phyloP scores from a whole-genome alignment of 345 rosid genomes.

The Lepidium aucheri region DNA sequence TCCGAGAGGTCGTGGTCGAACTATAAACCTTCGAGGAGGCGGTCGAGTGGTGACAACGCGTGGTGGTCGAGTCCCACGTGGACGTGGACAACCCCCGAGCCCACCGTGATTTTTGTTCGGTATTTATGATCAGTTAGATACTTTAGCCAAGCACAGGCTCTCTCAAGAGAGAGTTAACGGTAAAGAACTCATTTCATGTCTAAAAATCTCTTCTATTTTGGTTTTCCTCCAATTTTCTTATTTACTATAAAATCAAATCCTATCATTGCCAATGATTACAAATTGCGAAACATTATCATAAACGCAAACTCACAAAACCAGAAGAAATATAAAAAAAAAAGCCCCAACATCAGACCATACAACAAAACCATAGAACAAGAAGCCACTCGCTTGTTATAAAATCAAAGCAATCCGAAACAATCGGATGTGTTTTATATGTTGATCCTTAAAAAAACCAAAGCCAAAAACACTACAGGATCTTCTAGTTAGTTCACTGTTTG shows the following conservation, averaged over 20 bases:
- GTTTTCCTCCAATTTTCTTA: background rate
- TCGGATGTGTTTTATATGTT: constrained; percentile 4
- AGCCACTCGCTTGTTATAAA: background rate
- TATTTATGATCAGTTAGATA: background rate
- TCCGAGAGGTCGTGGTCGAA: constrained; percentile 48
- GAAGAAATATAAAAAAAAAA: background rate
- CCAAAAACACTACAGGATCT: constrained; percentile 6
- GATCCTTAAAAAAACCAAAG: constrained; percentile 8
- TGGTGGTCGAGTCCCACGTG: constrained; percentile 38
- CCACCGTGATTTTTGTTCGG: constrained; percentile 27
- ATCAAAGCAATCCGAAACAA: constrained; percentile 24
- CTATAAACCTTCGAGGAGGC: constrained; percentile 31
- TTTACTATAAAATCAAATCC: constrained; percentile 12
- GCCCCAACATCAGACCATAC: constrained; percentile 3
- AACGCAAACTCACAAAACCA: constrained; percentile 1
- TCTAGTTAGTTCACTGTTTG: constrained; percentile 8
- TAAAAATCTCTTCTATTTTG: background rate
- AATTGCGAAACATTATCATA: constrained; percentile 2
- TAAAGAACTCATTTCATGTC: background rate
- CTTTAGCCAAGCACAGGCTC: background rate
- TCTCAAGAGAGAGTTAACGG: background rate
- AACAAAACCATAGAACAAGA: background rate
- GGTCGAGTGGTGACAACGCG: constrained; percentile 19
- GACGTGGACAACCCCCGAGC: constrained; percentile 38
- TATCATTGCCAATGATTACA: constrained; percentile 18